phyloP scores from a whole-genome alignment of 768 basidiomycete genomes.

The Trichaptum fuscoviolaceum region DNA sequence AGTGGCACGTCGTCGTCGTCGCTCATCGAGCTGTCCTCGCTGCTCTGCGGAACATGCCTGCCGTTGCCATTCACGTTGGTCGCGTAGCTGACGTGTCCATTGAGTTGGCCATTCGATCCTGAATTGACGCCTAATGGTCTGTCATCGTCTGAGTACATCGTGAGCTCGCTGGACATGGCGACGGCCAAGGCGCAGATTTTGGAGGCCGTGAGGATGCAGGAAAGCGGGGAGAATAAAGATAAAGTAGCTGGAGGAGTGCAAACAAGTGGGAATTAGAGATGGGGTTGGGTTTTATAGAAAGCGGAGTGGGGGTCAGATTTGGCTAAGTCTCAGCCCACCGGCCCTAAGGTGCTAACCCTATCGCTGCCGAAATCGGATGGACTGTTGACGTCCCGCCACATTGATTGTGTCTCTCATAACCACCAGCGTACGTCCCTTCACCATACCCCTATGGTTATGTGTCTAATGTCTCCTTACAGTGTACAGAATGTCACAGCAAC shows the following conservation, averaged over 20 bases:
- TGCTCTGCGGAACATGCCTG: constrained; percentile 29
- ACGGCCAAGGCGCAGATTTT: constrained; percentile 7
- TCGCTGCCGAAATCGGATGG: not conserved
- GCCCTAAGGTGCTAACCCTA: not conserved
- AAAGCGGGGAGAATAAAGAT: constrained; percentile 19
- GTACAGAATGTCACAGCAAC: constrained; percentile 51
- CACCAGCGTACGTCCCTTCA: not conserved
- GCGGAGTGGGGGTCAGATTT: not conserved
- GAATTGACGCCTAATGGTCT: constrained; percentile 42
- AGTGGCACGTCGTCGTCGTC: constrained; percentile 71
- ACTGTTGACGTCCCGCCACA: not conserved
- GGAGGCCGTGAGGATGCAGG: constrained; percentile 15
- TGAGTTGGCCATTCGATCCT: constrained; percentile 26
- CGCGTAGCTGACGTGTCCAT: constrained; percentile 37
- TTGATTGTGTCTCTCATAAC: not conserved
- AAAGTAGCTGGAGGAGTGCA: constrained; percentile 18
- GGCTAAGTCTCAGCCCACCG: not conserved
- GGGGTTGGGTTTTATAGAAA: constrained; percentile 4
- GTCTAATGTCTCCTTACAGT: constrained; percentile 16
- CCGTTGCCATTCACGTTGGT: constrained; percentile 43
- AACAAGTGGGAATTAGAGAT: constrained; percentile 25
- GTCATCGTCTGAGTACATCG: constrained; percentile 57
- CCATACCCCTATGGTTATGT: constrained; percentile 11
- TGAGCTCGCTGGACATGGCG: constrained; percentile 41
- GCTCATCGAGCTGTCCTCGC: constrained; percentile 48